Evolutionary conservation across 768 basidiomycete species (phyloP), one percentile per base, ranked within the genome.

Genomic region (Russula foetens): DNA sequence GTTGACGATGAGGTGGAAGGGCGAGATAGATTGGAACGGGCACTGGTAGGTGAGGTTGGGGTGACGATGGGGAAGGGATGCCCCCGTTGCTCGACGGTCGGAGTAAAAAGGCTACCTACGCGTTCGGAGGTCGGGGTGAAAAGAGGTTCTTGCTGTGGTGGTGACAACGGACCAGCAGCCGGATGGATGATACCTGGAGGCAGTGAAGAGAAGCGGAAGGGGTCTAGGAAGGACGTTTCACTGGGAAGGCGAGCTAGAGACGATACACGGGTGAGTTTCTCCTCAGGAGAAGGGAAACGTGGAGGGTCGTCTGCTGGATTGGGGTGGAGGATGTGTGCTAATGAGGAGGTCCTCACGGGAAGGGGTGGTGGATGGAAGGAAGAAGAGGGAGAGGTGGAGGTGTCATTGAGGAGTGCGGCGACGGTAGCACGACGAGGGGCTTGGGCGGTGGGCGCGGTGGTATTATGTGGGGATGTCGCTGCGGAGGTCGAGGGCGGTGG

Each of bases 391-490:
- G 67, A 48, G 44, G 69, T 66, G 69, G 79, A 71, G 62, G 80
- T 80, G 62, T 80, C 78, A 74, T 90, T 90, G 72, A 90, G 83
- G 26, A 91, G 79, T 45, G 85, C 82, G 43, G 88, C 80, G n/a
- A 91, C 84, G 29, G 88, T 91, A 9, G 88, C 86, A 26, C 88
- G 79, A 59, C 85, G 79, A 33, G 75, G 58, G 74, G 35, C 63
- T 71, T 52, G 23, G 72, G 69, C 31, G 71, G 69, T 17, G 71
- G 71, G 29, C 72, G 74, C 47, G 73, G 65, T 17, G 74, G 75
- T 5, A 72, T 71, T 55, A 67, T 74, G 59, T 53, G 78, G 57
- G 53, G 80, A 73, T 63, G 77, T 64, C 69, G 60, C 50, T 71
- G 67, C 70, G 64, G 67, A 71, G 60, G 60, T 49, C 55, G 60